phyloP scores from a whole-genome alignment of 2,329 filamentous ascomycete species.

The Xylariales sp. region DNA sequence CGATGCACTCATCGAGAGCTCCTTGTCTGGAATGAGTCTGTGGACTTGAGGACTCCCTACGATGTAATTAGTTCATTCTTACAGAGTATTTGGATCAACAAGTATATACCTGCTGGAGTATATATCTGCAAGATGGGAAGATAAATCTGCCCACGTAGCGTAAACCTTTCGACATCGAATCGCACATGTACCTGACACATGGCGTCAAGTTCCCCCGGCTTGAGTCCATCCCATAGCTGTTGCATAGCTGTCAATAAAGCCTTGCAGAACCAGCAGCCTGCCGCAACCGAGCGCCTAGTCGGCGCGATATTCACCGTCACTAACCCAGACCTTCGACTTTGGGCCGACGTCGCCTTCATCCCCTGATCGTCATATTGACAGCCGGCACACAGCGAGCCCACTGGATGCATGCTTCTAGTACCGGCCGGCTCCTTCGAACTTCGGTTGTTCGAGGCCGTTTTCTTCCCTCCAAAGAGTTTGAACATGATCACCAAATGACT shows the following conservation, averaged over 20 bases:
- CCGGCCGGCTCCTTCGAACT: too few species aligned
- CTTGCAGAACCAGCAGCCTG: conserved; percentile 5
- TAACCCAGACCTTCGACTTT: background rate
- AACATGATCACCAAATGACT: too few species aligned
- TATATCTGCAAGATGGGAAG: conserved; percentile 7
- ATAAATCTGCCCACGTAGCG: background rate
- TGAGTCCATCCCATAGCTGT: conserved; percentile 5
- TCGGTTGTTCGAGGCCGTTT: too few species aligned
- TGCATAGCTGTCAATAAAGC: background rate
- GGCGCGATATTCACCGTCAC: background rate
- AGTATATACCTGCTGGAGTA: background rate
- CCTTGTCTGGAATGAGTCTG: background rate
- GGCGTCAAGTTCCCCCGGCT: background rate
- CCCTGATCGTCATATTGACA: background rate
- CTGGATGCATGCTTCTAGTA: background rate
- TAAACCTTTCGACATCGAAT: conserved; percentile 6
- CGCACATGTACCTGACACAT: conserved; percentile 1
- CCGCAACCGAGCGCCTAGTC: background rate
- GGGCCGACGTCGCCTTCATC: background rate
- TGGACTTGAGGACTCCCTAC: conserved; percentile 3
- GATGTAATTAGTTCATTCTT: background rate
- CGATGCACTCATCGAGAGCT: background rate
- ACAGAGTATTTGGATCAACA: background rate
- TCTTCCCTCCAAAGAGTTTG: too few species aligned
- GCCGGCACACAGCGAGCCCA: background rate